A percentile compares a stretch with the other conserved stretches of the same genome.
These are phyloP conservation scores for Spirogloea muscicola DNA, from an alignment of 139 green algal genomes.

Conservation along the genomic window DNA sequence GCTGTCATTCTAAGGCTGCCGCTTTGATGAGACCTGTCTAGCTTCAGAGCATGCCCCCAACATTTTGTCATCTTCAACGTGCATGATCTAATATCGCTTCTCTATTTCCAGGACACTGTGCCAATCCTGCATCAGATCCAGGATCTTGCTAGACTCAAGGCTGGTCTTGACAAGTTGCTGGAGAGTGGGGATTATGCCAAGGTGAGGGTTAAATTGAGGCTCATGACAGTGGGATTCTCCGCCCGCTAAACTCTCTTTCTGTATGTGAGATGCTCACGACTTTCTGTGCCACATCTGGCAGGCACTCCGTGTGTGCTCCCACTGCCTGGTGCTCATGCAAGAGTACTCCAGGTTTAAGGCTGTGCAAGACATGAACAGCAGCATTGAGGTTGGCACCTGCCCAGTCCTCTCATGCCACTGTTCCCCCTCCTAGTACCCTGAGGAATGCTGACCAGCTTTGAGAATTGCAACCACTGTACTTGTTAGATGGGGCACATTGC, in stretches of 20 bases:
- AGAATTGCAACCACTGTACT: too few species aligned
- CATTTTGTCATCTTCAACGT: background rate
- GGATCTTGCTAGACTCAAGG: conserved; percentile 20
- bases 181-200: conserved; percentile 41
- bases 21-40: background rate
- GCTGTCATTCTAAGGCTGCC: too few species aligned
- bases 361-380: conserved; percentile 35
- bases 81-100: background rate
- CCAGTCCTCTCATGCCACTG: too few species aligned
- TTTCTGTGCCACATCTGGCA: too few species aligned
- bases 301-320: conserved; percentile 39
- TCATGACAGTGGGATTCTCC: too few species aligned
- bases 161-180: conserved; percentile 2
- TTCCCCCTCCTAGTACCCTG: too few species aligned
- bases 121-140: conserved; percentile 42
- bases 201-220: too few species aligned
- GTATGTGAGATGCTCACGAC: too few species aligned
- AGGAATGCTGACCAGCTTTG: too few species aligned
- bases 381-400: conserved; percentile 42
- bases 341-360: conserved; percentile 20
- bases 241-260: too few species aligned
- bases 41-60: background rate
- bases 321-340: conserved; percentile 41
- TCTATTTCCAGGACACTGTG: conserved; percentile 33
- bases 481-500: too few species aligned